Base-by-base conservation (phyloP, 1,284 basidiomycete species). In the Uromyces viciae-fabae region DNA sequence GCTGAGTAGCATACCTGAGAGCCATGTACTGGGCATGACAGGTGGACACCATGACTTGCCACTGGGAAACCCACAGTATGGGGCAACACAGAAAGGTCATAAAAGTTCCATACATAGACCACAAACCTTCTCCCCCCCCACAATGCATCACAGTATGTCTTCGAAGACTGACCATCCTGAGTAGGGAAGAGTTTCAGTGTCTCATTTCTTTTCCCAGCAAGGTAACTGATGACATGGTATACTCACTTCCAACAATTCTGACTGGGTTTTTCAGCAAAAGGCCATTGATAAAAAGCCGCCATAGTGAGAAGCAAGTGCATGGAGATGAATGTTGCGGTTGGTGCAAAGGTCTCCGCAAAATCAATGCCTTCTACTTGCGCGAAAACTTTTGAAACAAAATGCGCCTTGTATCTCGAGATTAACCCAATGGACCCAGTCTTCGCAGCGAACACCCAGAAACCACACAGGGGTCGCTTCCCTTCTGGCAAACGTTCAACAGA, bases 11-110 rank as follows among this genome's bases (percentile, higher is more conserved):
- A 11, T 22, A n/a, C 22, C 33, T 38, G n/a, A 69, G 28, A n/a
- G 66, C 66, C 38, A 69, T 69, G 36, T 38, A 69, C n/a, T 69
- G 33, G 22, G 66, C 66, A 69, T 69, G 66, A 28, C 66, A 69
- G 5, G 33, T 69, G 15, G 66, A 69, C 8, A 38, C n/a, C 43
- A 19, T 43, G 40, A 22, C 38, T 17, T 33, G 64, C 11, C 64
- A 36, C 25, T 68, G 17, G 15, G 64, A 7, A 22, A 17, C 14
- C 64, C 36, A 69, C 3, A 38, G 3, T 3, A 69, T 40, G 1
- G 66, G 66, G 36, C 66, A 69, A 8, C 33, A 25, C 3, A 69
- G 66, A 28, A 69, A 69, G 5, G 40, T 40, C 4, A 38, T 36
- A 22, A 69, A 15, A 38, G 22, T 33, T 22, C 66, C 38, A 28